phyloP scores from a whole-genome alignment of 345 rosid species.

The Murraya paniculata region DNA sequence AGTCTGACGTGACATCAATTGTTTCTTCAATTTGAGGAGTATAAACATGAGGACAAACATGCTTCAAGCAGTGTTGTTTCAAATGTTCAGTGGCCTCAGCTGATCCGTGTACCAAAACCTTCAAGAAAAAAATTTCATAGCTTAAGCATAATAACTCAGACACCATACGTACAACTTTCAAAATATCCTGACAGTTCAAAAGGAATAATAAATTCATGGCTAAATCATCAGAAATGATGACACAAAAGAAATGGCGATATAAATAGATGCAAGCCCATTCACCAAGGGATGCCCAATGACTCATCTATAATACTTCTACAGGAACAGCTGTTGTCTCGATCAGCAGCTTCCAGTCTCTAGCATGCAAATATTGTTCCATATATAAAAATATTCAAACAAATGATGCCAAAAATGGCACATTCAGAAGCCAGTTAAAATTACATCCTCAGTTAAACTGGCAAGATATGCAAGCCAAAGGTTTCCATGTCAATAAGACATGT shows the following conservation, averaged over 20 bases:
- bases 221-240: not conserved
- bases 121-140: slow-evolving; percentile 5
- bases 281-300: not conserved
- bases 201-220: not conserved
- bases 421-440: slow-evolving; percentile 7
- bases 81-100: slow-evolving; percentile 98
- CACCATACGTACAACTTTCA: not conserved
- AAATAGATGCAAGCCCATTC: not conserved
- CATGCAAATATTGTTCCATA: not conserved
- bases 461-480: not conserved
- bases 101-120: slow-evolving; percentile 98
- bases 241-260: not conserved
- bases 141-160: slow-evolving; percentile 4
- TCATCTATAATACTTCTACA: not conserved
- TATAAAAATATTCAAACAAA: not conserved
- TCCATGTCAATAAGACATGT: not conserved
- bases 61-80: slow-evolving; percentile 88
- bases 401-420: not conserved
- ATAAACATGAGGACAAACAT: slow-evolving; percentile 81
- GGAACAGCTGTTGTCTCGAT: not conserved
- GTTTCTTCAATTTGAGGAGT: slow-evolving; percentile 92
- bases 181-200: not conserved
- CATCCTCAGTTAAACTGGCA: not conserved
- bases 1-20: slow-evolving; percentile 88
- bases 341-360: not conserved